These are phyloP conservation scores for Bryum argenteum DNA, from an alignment of 225 moss, liverwort and hornwort species.

Conservation along the genomic window DNA sequence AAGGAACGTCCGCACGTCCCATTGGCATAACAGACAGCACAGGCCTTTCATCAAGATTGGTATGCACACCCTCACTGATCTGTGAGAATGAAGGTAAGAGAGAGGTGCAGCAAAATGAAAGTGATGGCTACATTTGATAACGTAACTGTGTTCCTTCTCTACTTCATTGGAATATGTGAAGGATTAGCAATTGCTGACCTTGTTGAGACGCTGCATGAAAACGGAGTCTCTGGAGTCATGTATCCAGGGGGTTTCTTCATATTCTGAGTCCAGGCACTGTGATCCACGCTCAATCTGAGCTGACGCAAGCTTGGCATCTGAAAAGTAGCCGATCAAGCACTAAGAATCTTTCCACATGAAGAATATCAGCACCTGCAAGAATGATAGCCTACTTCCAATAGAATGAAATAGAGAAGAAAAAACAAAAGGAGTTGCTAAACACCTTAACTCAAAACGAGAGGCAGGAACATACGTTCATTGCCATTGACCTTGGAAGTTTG, in stretches of 20 bases:
- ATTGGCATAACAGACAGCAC: slow-evolving; percentile 6
- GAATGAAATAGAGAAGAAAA: background rate
- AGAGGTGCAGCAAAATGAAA: slow-evolving; percentile 3
- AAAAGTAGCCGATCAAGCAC: slow-evolving; percentile 12
- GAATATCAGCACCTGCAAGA: background rate
- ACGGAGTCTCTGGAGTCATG: slow-evolving; percentile 26
- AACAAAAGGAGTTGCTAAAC: background rate
- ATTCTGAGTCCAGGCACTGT: slow-evolving; percentile 19
- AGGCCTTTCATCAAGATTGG: slow-evolving; percentile 18
- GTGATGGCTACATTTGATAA: background rate
- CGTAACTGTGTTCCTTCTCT: background rate
- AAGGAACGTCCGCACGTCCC: slow-evolving; percentile 21
- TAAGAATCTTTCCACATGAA: background rate
- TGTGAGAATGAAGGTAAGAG: slow-evolving; percentile 20
- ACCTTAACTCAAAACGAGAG: background rate
- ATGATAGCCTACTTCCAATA: background rate
- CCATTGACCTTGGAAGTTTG: slow-evolving; percentile 10
- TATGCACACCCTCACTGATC: slow-evolving; percentile 25
- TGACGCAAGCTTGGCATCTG: slow-evolving; percentile 31
- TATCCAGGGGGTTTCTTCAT: slow-evolving; percentile 23
- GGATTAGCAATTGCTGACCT: slow-evolving; percentile 24
- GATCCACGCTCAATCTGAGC: slow-evolving; percentile 21
- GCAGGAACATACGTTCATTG: slow-evolving; percentile 31
- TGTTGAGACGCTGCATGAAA: slow-evolving; percentile 28
- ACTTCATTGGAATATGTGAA: slow-evolving; percentile 3